phyloP scores from a whole-genome alignment of 2,329 filamentous ascomycete genomes.

The Fusarium chuoi region DNA sequence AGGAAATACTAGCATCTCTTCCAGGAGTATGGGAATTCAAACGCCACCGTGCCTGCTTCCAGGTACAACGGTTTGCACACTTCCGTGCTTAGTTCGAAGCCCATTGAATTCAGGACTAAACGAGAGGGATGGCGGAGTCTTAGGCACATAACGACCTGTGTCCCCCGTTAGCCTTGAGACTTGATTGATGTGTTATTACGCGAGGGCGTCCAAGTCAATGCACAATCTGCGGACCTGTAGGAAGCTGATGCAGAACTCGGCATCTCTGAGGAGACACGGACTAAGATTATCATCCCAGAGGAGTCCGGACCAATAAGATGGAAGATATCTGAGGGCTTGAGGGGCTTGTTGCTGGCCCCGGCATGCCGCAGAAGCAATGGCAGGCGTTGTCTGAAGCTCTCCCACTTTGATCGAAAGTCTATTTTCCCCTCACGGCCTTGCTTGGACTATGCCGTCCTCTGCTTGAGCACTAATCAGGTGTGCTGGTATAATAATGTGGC shows the following conservation, averaged over 20 bases:
- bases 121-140: not conserved
- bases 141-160: not conserved
- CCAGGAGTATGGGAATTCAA: slow-evolving; percentile 31
- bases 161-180: not conserved
- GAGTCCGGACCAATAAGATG: slow-evolving; percentile 16
- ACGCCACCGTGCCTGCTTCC: slow-evolving; percentile 39
- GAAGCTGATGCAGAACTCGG: slow-evolving; percentile 5
- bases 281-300: slow-evolving; percentile 15
- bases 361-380: slow-evolving; percentile 9
- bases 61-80: slow-evolving; percentile 15
- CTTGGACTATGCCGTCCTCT: slow-evolving; percentile 17
- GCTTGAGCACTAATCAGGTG: slow-evolving; percentile 18
- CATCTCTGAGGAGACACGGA: slow-evolving; percentile 7
- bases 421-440: slow-evolving; percentile 39
- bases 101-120: not conserved
- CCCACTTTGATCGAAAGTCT: slow-evolving; percentile 39
- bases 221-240: not conserved
- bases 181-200: not conserved
- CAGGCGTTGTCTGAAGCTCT: slow-evolving; percentile 29
- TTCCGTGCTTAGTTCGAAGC: not conserved
- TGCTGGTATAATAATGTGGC: slow-evolving; percentile 26
- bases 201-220: not conserved
- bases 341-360: slow-evolving; percentile 25
- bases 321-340: slow-evolving; percentile 13
- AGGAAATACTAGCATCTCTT: slow-evolving; percentile 13